phyloP scores from a whole-genome alignment of 768 basidiomycete genomes.

The Hebeloma cylindrosporum region DNA sequence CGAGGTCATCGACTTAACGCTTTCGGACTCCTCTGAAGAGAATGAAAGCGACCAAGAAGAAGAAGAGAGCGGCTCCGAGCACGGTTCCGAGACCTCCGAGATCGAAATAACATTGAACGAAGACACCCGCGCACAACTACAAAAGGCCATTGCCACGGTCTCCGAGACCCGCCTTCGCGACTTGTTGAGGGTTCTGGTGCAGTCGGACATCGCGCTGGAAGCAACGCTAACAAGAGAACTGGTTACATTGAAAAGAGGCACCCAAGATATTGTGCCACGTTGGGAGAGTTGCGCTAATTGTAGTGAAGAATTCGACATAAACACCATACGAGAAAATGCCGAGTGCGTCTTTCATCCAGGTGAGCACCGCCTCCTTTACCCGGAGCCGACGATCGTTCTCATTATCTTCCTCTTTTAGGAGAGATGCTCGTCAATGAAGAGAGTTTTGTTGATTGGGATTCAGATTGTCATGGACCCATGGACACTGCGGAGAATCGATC shows the following conservation, averaged over 20 bases:
- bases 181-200: slow-evolving; percentile 38
- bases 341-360: slow-evolving; percentile 56
- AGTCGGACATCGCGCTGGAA: slow-evolving; percentile 41
- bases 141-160: slow-evolving; percentile 40
- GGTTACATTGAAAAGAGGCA: slow-evolving; percentile 37
- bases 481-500: slow-evolving; percentile 39
- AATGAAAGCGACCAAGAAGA: slow-evolving; percentile 23
- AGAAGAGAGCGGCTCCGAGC: slow-evolving; percentile 21
- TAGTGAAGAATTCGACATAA: slow-evolving; percentile 45
- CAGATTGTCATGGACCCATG: slow-evolving; percentile 46
- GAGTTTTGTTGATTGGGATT: slow-evolving; percentile 47
- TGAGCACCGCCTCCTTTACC: slow-evolving; percentile 26
- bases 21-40: slow-evolving; percentile 35
- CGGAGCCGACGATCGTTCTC: neutral
- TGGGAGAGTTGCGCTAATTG: slow-evolving; percentile 52
- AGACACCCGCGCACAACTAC: slow-evolving; percentile 42
- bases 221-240: slow-evolving; percentile 44
- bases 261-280: slow-evolving; percentile 37
- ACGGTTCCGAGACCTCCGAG: slow-evolving; percentile 30
- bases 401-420: slow-evolving; percentile 28
- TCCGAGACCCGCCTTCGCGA: slow-evolving; percentile 45
- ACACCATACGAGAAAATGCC: slow-evolving; percentile 32
- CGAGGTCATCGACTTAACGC: slow-evolving; percentile 47
- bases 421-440: slow-evolving; percentile 41
- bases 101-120: slow-evolving; percentile 39